Base-by-base conservation (phyloP, 352 stramenopile genomes). In the Thalassiosira hispida region DNA sequence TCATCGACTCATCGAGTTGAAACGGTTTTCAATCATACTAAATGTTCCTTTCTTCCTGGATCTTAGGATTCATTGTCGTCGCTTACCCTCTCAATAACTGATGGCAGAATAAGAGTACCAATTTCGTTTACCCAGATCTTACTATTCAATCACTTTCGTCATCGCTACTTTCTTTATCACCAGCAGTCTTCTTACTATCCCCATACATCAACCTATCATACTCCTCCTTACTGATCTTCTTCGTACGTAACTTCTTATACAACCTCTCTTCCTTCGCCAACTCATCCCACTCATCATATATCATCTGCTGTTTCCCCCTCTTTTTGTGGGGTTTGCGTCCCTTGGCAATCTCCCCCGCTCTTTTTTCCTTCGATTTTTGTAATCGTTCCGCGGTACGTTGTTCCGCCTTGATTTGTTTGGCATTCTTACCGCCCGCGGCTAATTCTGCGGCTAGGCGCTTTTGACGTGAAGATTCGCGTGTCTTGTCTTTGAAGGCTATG, bases 221-320 rank as follows among this genome's bases (percentile, higher is more conserved):
- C 52, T 93, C 63, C 42, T 97, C 94, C 77, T 98, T 93, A 0
- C 95, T 95, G 69, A 99, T 98, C 85, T 99, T 99, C 20, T 97
- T 97, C 73, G 96, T 95, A 63, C 97, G 97, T 35, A 99, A 77
- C 83, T 98, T 98, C 85, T 98, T 99, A 87, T 96, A 98, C 68
- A 97, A 94, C 64, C 98, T 92, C 81, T 99, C 97, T 70, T 99
- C 96, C 31, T 94, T 95, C 0, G 97, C 97, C 8, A 99, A 85
- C 59, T 99, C 97, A 65, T 99, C 97, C 98, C 97, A 99, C 84
- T 99, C 98, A 74, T 99, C 97, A 22, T 98, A 92, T 73, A 99
- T 98, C 73, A 97, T 94, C 80, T 98, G 94, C 72, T 99, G 95
- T 51, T 95, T 79, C 25, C 97, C 96, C 77, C 98, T 97, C 89